Percentiles rank a stretch among this genome's conserved stretches.
Evolutionary conservation across 805 yeast genomes (phyloP).

Genomic region (Teunomyces pallodes): DNA sequence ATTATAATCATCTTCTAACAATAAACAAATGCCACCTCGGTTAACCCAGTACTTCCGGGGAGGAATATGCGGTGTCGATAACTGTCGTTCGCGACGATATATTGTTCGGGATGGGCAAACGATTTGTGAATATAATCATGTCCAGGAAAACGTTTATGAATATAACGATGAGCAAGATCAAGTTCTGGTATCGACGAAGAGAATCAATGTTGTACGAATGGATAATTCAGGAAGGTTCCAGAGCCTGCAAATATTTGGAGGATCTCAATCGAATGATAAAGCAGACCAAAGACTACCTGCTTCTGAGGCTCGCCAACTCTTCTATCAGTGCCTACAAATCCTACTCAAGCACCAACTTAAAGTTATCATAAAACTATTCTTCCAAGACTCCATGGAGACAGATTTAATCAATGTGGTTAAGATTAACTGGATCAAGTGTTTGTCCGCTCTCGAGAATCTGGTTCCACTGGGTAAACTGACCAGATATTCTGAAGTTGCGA

Average conservation of each 20-base stretch:
- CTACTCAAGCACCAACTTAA: conserved; percentile 49
- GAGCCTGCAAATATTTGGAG: not conserved
- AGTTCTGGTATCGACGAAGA: conserved; percentile 46
- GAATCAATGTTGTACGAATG: conserved; percentile 42
- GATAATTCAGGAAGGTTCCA: conserved; percentile 10
- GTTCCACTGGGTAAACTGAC: not conserved
- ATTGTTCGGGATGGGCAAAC: conserved; percentile 70
- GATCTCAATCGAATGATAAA: conserved; percentile 3
- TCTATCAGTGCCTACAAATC: conserved; percentile 47
- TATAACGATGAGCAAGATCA: conserved; percentile 81
- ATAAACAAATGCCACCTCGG: conserved; percentile 7
- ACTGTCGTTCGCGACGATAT: conserved; percentile 81
- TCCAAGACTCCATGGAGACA: conserved; percentile 6
- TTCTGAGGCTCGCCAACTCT: conserved; percentile 41
- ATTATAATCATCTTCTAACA: too few relatives aligned
- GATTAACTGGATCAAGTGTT: conserved; percentile 28
- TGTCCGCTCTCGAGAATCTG: not conserved
- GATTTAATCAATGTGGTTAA: conserved; percentile 25
- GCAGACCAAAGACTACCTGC: conserved; percentile 41
- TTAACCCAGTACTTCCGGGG: conserved; percentile 59
- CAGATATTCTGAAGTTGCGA: conserved; percentile 1
- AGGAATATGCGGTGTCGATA: conserved; percentile 82
- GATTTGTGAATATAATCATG: conserved; percentile 90
- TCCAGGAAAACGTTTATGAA: conserved; percentile 75
- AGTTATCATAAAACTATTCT: conserved; percentile 12